Conservation (phyloP, 2,329 filamentous ascomycete species). For the Ascochyta lentis region DNA sequence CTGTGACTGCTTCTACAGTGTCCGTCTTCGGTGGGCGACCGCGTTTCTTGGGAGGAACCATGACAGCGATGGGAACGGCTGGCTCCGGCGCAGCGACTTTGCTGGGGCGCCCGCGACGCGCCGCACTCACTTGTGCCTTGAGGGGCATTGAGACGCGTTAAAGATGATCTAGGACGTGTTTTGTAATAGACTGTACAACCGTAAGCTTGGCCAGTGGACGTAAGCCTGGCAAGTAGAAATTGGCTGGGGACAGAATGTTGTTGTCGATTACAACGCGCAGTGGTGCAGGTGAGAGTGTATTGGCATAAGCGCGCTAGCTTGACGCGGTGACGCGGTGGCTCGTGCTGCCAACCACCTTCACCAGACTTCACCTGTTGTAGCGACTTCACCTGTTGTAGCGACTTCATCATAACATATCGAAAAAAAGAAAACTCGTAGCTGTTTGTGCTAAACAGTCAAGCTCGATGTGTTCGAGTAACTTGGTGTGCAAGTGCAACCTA, state of each 20-base stretch:
- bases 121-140: constrained; percentile 15
- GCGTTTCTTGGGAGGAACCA: constrained; percentile 20
- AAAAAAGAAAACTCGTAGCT: too few relatives aligned
- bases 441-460: too few relatives aligned
- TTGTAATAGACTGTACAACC: accelerated
- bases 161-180: background rate
- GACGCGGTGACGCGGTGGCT: background rate
- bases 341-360: background rate
- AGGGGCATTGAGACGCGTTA: constrained; percentile 20
- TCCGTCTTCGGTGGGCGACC: constrained; percentile 25
- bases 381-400: background rate
- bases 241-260: background rate
- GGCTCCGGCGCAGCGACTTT: constrained; percentile 10
- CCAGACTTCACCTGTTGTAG: too few relatives aligned
- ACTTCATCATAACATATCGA: background rate
- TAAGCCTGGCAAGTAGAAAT: too few relatives aligned
- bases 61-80: constrained; percentile 8
- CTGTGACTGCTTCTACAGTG: background rate
- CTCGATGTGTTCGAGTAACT: too few relatives aligned
- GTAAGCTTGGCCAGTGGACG: too few relatives aligned
- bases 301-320: background rate
- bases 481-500: too few relatives aligned
- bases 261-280: background rate
- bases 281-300: background rate
- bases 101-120: constrained; percentile 24